Evolutionary conservation across 331 rosid genomes (phyloP), one percentile per base, ranked within the genome.

Genomic region (Malus hybrid): DNA sequence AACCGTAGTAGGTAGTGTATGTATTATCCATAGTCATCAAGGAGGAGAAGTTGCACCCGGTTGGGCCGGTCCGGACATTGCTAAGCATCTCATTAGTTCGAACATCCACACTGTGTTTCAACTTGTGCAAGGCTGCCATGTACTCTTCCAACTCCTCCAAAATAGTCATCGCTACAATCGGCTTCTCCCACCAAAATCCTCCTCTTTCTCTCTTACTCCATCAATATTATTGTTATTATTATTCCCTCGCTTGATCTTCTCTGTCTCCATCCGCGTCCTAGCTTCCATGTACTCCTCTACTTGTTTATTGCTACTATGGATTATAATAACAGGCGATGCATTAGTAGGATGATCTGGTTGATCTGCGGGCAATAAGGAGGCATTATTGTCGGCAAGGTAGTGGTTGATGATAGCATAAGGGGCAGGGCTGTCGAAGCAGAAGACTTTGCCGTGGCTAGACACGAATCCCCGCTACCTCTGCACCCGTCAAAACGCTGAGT

Each of bases 81-180:
- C 29, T 34, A 18, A 6, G 50, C 65, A 39, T 75, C 19, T 55
- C 30, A 34, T 82, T 74, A 1, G 22, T 39, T 1, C 64, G 50
- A 4, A 22, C 71, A 14, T 63, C 55, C 1, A 80, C 68, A 19
- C 74, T 80, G 1, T 80, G 1, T 61, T 32, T 85, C 68, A 83
- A 68, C 14, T 26, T 10, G 16, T 72, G 60, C 55, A 84, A 18
- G 0, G 69, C 58, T 6, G 1, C 57, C 72, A 36, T 78, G 46
- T 79, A 78, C 30, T 32, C 5, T 30, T 66, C 55, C 15, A 85
- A 62, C 29, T 77, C 72, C 24, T 72, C 87, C 77, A 22, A 46
- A 78, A 26, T 52, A 8, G 63, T 22, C 76, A 55, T 75, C 5
- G 32, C 60, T 2, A 71, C 80, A 7, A 77, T 6, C 8, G 81